phyloP scores from a whole-genome alignment of 2,329 filamentous ascomycete genomes.

The Xenoacremonium recifei region DNA sequence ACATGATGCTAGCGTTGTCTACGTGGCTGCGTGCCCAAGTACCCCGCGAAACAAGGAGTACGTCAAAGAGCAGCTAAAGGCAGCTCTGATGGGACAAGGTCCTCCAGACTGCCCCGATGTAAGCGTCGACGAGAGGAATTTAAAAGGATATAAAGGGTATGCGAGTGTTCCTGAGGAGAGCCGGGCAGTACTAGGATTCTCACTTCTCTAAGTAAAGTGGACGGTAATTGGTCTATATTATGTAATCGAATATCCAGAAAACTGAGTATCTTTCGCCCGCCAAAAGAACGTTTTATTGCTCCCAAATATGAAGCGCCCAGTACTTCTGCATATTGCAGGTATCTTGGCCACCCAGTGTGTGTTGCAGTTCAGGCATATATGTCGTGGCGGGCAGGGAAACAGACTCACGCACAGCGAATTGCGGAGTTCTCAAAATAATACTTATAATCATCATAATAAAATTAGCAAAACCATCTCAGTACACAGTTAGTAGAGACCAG shows the following conservation, averaged over 20 bases:
- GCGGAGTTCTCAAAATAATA: no score
- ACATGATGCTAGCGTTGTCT: slow-evolving; percentile 32
- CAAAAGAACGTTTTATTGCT: no score
- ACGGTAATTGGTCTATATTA: not conserved
- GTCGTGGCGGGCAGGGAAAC: no score
- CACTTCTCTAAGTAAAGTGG: slow-evolving; percentile 1
- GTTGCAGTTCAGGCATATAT: no score
- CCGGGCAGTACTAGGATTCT: slow-evolving; percentile 10
- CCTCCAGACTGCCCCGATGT: slow-evolving; percentile 9
- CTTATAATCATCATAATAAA: no score
- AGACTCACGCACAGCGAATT: no score
- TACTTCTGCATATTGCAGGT: no score
- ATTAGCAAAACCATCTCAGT: no score
- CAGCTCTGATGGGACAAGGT: slow-evolving; percentile 7
- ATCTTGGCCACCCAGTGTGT: no score
- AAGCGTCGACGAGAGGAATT: slow-evolving; percentile 7
- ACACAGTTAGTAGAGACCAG: no score
- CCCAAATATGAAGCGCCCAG: no score
- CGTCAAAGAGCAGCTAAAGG: slow-evolving; percentile 17
- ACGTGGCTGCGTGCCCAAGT: slow-evolving; percentile 35
- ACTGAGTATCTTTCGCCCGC: not conserved
- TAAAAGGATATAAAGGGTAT: slow-evolving; percentile 12
- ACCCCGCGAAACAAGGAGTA: slow-evolving; percentile 24
- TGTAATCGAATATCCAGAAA: not conserved
- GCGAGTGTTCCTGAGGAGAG: slow-evolving; percentile 5